phyloP scores from a whole-genome alignment of 2,329 filamentous ascomycete genomes.

The Ophiognomonia clavigignenti-juglandacearum region DNA sequence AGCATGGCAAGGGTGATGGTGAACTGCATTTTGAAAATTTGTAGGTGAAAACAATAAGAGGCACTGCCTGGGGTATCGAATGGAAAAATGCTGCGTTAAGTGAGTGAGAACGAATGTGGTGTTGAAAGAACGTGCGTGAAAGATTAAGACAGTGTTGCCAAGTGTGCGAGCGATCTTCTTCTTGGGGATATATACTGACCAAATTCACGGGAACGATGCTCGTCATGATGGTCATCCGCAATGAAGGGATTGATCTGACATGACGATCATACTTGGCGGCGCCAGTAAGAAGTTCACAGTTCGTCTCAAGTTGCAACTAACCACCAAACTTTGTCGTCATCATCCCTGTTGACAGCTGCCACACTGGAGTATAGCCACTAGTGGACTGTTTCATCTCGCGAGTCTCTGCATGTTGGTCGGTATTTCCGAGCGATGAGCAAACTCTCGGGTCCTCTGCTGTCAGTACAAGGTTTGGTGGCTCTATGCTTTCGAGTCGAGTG shows the following conservation, averaged over 20 bases:
- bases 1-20: conserved; percentile 25
- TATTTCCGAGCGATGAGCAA: no score
- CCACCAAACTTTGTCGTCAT: neutral
- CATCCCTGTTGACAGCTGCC: neutral
- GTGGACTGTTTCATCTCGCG: no score
- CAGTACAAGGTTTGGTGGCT: no score
- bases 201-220: neutral
- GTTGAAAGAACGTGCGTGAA: no score
- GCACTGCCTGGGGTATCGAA: neutral
- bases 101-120: neutral
- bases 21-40: conserved; percentile 26
- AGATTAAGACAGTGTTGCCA: neutral
- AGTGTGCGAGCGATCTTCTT: neutral
- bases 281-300: neutral
- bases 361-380: no score
- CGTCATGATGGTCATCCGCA: neutral
- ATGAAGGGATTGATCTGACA: neutral
- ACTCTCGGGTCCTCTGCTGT: no score
- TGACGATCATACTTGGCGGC: neutral
- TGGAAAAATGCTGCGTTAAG: neutral
- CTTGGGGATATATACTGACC: neutral
- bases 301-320: neutral
- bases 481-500: no score
- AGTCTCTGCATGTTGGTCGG: no score
- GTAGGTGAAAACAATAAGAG: neutral